Evolutionary conservation across 2,329 filamentous ascomycete genomes (phyloP), one percentile per base, ranked within the genome.

Genomic region (Claviceps citrina): DNA sequence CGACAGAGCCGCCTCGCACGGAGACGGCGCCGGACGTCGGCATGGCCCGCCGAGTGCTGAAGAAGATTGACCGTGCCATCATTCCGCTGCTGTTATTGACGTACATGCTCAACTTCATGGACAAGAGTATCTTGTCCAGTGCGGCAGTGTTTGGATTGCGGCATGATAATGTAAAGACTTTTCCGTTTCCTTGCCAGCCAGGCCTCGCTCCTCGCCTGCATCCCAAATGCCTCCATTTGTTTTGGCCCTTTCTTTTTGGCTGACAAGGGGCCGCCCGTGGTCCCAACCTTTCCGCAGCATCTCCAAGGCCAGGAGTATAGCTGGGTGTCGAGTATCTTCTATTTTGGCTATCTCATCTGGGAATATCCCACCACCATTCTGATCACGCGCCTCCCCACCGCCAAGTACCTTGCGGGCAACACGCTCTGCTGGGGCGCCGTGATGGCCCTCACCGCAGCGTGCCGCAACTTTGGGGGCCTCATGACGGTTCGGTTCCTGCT

Each of bases 91-190:
- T 76, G 12, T 75, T 75, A 46, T 47, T 68, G 31, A 73, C 68
- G 0, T 76, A 76, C 50, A 67, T 68, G 56, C 53, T 76, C 46
- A 71, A 73, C 46, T 76, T 75, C 44, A 71, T 76, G 61, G 73
- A 77, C 53, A 77, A 76, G 52, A 65, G 65, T 1, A 71, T 70
- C 37, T 50, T 73, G 5, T 70, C 67, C 0, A 71, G 64, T 45
- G 71, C 72, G 0, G 60, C 69, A 5, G 68, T 76, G 0, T 75
- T 76, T 48, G 71, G 69, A 0, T 48, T 73, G n/a, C 55, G 59
- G 4, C 52, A 67, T 3, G 70, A 73, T 45, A 64, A 57, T 16
- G 56, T 58, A 31, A 46, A 7, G 15, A 15, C 19, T 16, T 28
- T 43, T 5, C 32, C 12, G 7, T 12, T 22, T 18, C 2, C 10